Evolutionary conservation across 257 asterid genomes (phyloP).

Genomic region (Eucommia ulmoides): DNA sequence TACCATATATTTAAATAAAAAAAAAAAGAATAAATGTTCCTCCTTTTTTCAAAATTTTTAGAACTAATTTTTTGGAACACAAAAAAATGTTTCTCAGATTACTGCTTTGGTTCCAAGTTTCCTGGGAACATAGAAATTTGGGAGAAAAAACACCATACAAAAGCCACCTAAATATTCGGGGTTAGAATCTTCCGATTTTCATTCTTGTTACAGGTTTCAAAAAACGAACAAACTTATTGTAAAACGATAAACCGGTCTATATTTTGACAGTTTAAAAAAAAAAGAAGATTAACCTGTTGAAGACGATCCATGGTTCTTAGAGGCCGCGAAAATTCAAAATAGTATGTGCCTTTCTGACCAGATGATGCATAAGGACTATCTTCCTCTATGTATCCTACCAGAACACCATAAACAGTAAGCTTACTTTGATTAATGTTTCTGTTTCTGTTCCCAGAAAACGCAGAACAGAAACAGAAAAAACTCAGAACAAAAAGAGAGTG

Average conservation of each 20-base stretch:
- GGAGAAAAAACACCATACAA: too few species aligned
- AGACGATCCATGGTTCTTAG: conserved; percentile 76
- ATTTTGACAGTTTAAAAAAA: background rate
- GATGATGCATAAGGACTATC: conserved; percentile 69
- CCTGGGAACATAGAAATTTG: background rate
- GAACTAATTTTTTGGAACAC: too few species aligned
- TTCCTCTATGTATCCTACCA: conserved; percentile 50
- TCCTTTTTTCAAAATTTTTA: too few species aligned
- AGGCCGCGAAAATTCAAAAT: conserved; percentile 71
- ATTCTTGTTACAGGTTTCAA: background rate
- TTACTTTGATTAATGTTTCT: too few species aligned
- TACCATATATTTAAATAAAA: too few species aligned
- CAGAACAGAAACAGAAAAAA: too few species aligned
- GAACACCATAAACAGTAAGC: too few species aligned
- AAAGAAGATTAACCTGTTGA: conserved; percentile 48
- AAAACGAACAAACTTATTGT: background rate
- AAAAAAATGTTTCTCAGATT: too few species aligned
- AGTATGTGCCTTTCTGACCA: conserved; percentile 61
- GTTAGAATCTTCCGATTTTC: background rate
- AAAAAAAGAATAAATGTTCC: too few species aligned
- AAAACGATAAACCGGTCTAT: background rate
- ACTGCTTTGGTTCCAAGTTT: too few species aligned
- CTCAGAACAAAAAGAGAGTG: conserved; percentile 9
- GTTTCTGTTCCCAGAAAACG: too few species aligned
- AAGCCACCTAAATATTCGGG: background rate